Percentiles rank a stretch among this genome's conserved stretches.
Evolutionary conservation across 495 filamentous ascomycete species (phyloP).

Genomic region (Neurospora intermedia): DNA sequence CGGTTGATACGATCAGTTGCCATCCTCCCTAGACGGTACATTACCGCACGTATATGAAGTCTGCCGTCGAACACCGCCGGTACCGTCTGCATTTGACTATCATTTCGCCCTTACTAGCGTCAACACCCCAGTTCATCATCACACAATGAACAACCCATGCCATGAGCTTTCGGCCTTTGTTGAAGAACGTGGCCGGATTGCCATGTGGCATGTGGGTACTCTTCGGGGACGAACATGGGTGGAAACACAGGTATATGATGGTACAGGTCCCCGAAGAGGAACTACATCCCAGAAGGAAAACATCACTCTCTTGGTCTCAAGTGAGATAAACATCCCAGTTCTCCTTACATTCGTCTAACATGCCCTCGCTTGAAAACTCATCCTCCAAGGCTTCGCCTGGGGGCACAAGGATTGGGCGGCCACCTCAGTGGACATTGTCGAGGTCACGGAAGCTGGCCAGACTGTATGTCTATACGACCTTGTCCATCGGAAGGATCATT

Average conservation of each 20-base stretch:
- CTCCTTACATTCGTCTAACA: slow-evolving; percentile 1
- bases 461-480: slow-evolving; percentile 34
- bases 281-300: neutral
- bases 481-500: slow-evolving; percentile 34
- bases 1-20: neutral
- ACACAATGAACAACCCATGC: neutral
- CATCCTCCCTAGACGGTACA: too few species aligned
- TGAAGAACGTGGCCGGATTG: neutral
- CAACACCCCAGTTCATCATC: neutral
- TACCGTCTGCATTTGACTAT: too few species aligned
- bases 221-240: neutral
- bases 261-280: neutral
- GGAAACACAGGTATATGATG: neutral
- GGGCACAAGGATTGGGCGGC: slow-evolving; percentile 29
- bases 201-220: neutral
- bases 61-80: too few species aligned
- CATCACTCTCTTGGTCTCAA: neutral
- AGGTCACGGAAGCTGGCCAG: slow-evolving; percentile 33
- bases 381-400: slow-evolving; percentile 8
- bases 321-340: neutral
- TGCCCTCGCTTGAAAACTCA: slow-evolving; percentile 11
- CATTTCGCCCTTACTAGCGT: too few species aligned
- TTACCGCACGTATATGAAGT: too few species aligned
- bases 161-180: neutral
- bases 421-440: slow-evolving; percentile 34